These are phyloP conservation scores for Capillidium heterosporum DNA, from an alignment of 371 early-diverging fungal genomes.

Conservation along the genomic window DNA sequence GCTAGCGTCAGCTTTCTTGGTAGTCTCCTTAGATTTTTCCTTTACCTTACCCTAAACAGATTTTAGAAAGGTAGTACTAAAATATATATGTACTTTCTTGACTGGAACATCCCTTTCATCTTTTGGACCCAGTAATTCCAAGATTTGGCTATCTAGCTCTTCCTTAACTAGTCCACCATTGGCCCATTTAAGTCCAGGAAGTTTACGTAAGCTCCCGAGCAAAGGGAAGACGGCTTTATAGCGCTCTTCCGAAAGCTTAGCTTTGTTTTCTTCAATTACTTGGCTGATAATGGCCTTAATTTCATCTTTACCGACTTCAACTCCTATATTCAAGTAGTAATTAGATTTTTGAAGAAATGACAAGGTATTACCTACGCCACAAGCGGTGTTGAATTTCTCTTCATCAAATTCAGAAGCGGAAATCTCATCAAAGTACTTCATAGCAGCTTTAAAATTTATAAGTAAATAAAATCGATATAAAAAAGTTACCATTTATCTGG, in stretches of 20 bases:
- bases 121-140: slow-evolving; percentile 78
- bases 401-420: slow-evolving; percentile 24
- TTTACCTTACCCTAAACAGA: slow-evolving; percentile 18
- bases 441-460: slow-evolving; percentile 42
- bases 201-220: slow-evolving; percentile 47
- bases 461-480: neutral
- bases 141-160: slow-evolving; percentile 65
- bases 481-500: slow-evolving; percentile 62
- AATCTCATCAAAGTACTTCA: slow-evolving; percentile 54
- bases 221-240: slow-evolving; percentile 60
- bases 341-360: neutral
- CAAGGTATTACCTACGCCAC: slow-evolving; percentile 71
- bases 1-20: slow-evolving; percentile 5
- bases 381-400: slow-evolving; percentile 51
- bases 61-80: neutral
- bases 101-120: slow-evolving; percentile 79
- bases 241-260: slow-evolving; percentile 55
- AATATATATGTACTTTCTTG: slow-evolving; percentile 32
- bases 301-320: slow-evolving; percentile 53
- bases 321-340: slow-evolving; percentile 24
- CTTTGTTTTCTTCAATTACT: slow-evolving; percentile 44
- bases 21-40: slow-evolving; percentile 9
- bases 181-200: slow-evolving; percentile 72
- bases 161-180: slow-evolving; percentile 68
- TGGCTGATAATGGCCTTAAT: slow-evolving; percentile 28